A percentile compares a stretch with the other conserved stretches of the same genome.
phyloP scores from a whole-genome alignment of 2,329 filamentous ascomycete species.

The Tolypocladium cylindrosporum region DNA sequence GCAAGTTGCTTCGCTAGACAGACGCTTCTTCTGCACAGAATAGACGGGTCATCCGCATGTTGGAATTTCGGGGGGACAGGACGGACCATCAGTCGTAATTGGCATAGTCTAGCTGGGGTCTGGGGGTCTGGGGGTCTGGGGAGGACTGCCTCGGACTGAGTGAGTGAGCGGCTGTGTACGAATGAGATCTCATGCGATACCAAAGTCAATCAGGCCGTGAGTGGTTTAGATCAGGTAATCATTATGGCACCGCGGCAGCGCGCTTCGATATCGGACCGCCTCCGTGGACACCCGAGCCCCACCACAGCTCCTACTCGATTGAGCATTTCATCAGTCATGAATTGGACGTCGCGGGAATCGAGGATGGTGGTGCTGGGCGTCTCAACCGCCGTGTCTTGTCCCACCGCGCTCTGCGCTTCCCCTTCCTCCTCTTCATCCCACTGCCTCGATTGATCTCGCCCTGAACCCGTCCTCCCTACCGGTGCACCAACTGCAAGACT shows the following conservation, averaged over 20 bases:
- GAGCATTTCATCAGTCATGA: slow-evolving; percentile 6
- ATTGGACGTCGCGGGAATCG: neutral
- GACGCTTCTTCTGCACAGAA: neutral
- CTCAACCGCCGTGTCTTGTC: neutral
- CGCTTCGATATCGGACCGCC: slow-evolving; percentile 13
- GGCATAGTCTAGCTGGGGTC: neutral
- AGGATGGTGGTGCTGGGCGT: neutral
- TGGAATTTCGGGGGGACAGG: neutral
- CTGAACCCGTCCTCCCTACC: slow-evolving; percentile 2
- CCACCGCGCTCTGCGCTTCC: slow-evolving; percentile 2
- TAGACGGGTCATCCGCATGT: neutral
- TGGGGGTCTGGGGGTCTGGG: too few relatives aligned
- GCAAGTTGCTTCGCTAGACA: neutral
- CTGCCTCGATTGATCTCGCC: neutral
- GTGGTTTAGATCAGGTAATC: neutral
- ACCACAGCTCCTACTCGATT: slow-evolving; percentile 8
- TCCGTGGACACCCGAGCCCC: slow-evolving; percentile 15
- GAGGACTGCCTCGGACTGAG: neutral
- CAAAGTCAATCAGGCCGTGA: neutral
- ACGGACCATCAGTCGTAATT: neutral
- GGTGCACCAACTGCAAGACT: neutral
- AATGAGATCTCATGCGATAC: neutral
- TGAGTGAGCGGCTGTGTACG: neutral
- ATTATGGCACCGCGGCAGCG: neutral
- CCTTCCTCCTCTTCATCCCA: slow-evolving; percentile 2